Percentiles rank a stretch among this genome's conserved stretches.
Evolutionary conservation across 129 eudicot genomes (phyloP).

Genomic region (Flaveria trinervia): DNA sequence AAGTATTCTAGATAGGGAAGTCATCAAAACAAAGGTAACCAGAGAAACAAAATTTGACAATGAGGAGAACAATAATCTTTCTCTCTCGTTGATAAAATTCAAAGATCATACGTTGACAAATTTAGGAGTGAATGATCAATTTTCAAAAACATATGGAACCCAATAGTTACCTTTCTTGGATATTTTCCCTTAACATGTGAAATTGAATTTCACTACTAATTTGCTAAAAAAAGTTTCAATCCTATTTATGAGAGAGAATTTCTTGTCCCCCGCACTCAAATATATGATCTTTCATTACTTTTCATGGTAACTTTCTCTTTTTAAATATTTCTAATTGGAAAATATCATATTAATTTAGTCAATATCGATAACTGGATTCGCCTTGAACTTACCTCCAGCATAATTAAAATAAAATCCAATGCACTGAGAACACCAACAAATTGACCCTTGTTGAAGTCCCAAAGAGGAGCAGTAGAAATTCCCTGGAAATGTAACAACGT

Average conservation of each 20-base stretch:
- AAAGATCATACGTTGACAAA: background rate
- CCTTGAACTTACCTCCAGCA: conserved; percentile 72
- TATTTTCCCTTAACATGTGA: background rate
- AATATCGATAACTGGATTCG: conserved; percentile 22
- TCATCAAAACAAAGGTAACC: background rate
- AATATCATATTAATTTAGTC: conserved; percentile 4
- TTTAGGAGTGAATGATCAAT: background rate
- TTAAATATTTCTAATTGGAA: background rate
- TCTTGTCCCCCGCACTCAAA: background rate
- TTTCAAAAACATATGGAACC: background rate
- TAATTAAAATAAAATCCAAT: conserved; percentile 81
- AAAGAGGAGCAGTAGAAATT: conserved; percentile 74
- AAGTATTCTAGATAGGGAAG: background rate
- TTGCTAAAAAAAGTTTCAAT: background rate
- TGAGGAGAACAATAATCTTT: background rate
- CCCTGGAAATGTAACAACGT: conserved; percentile 60
- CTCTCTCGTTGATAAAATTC: background rate
- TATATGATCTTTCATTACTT: background rate
- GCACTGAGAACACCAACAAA: conserved; percentile 94
- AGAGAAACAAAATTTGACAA: background rate
- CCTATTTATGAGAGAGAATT: background rate
- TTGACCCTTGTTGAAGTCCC: conserved; percentile 77
- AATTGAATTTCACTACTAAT: background rate
- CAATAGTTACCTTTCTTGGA: background rate
- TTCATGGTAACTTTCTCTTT: background rate